Evolutionary conservation across 495 filamentous ascomycete species (phyloP).

Genomic region (Haplographium delicatum): DNA sequence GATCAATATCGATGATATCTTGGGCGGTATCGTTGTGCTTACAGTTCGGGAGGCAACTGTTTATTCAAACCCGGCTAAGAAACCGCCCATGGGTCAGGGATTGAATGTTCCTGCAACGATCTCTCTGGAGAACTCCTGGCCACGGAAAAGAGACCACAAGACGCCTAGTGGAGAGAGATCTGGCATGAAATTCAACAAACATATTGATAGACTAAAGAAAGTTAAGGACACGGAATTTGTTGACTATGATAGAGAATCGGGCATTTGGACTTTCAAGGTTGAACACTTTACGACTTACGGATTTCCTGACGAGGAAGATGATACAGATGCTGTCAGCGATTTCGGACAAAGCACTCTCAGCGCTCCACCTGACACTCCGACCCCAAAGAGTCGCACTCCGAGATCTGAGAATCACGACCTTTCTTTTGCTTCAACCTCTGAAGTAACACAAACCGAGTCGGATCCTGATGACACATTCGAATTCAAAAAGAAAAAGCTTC

Average conservation of each 20-base stretch:
- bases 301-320: conserved; percentile 80
- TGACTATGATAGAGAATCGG: conserved; percentile 68
- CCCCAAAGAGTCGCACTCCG: conserved; percentile 37
- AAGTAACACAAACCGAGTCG: conserved; percentile 32
- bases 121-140: conserved; percentile 83
- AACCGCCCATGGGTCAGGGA: conserved; percentile 76
- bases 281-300: conserved; percentile 95
- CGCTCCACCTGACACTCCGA: conserved; percentile 54
- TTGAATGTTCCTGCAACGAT: conserved; percentile 88
- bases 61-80: conserved; percentile 67
- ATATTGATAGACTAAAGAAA: conserved; percentile 72
- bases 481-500: conserved; percentile 63
- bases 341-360: conserved; percentile 49
- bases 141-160: conserved; percentile 58
- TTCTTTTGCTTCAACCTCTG: conserved; percentile 20
- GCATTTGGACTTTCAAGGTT: conserved; percentile 86
- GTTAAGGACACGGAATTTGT: conserved; percentile 77
- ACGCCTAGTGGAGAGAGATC: conserved; percentile 10
- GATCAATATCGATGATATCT: conserved; percentile 66
- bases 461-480: conserved; percentile 76
- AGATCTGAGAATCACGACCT: conserved; percentile 8
- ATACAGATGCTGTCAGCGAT: conserved; percentile 41
- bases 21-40: conserved; percentile 66
- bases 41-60: conserved; percentile 74
- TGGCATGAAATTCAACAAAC: conserved; percentile 60